Base-by-base conservation (phyloP, 2,329 filamentous ascomycete species). In the Ophiocordyceps sinensis region DNA sequence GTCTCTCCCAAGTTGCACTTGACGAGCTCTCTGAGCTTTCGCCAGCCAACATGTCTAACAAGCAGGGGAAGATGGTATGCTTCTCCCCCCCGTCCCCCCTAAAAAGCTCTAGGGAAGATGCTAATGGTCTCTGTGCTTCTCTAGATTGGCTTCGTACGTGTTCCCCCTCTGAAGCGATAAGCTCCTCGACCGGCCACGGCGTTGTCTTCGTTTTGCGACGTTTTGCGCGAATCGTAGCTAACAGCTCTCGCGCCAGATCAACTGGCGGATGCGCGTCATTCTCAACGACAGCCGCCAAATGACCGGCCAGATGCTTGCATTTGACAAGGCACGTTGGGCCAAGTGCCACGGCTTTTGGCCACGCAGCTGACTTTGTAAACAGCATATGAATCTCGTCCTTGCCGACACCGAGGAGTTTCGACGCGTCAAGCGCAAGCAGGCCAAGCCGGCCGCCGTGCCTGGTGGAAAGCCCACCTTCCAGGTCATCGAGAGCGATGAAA, bases 51-150 rank as follows among this genome's bases (percentile, higher is more conserved):
- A 62, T 63, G 61, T 59, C 60, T 45, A 63, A 94, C 76, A 94
- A 94, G 67, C 88, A 95, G 68, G 91, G 91, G 68, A 96, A 98
- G 76, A 96, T 98, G 91, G 91, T 96, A 72, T 75, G 85, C n/a
- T n/a, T 79, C 43, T 42, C 49, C 47, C 46, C 52, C 49, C 49
- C 54, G 52, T 54, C 53, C 60, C n/a, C n/a, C n/a, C n/a, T n/a
- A 43, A 49, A 57, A 5, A 59, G 58, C 64, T 63, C 50, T 57
- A 56, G 62, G 73, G 71, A 67, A 74, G 63, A 64, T 66, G 70
- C 78, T 82, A 69, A 84, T 72, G 60, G 60, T 64, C 59, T 55
- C 55, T 49, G 65, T 54, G 55, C 60, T 44, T 49, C 36, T 67
- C 51, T 65, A 82, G 78, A 77, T 77, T 66, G 78, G 77, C 64